Evolutionary conservation across 2,329 filamentous ascomycete genomes (phyloP), one percentile per base, ranked within the genome.

Genomic region (Sarocladium strictum): DNA sequence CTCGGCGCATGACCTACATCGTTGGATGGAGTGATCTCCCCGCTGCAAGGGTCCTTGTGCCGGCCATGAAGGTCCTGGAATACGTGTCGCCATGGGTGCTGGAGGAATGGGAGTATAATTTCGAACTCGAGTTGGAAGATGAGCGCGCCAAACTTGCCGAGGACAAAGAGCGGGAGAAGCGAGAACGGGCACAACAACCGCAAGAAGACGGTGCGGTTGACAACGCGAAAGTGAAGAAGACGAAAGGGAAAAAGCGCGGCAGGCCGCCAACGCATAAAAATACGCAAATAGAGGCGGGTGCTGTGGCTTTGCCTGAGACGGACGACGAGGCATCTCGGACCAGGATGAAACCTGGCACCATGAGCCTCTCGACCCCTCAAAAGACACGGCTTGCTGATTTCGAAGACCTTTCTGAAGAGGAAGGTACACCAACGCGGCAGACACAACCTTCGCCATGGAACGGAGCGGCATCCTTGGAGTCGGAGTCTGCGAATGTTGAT

Each of bases 41-140:
- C 0, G 72, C 73, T 0, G 78, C 76, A 37, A 70, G 73, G 17
- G 64, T 77, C 47, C 60, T 75, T 2, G 69, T 84, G 2, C 74
- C 71, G 59, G 61, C 76, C 61, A 69, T 73, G 69, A 54, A 72
- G 57, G 72, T 83, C 5, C 69, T 79, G 12, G 76, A 85, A 29
- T 85, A 83, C 58, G 81, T 86, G 7, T 84, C 82, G 0, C 76
- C 78, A 2, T 68, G 71, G 11, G 73, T 72, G 10, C 60, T 84
- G 2, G 83, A 86, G 62, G 72, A 81, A 0, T 86, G 76, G 70
- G 81, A 84, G 58, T 76, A 72, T 53, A 63, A 69, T 2, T 66
- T 53, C n/a, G 50, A 53, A 23, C 26, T 27, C 7, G 50, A 53
- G 19, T 33, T 53, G 3, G 50, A 53, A 15, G 23, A 53, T n/a